Evolutionary conservation across 176 grass and related monocot genomes (phyloP), one percentile per base, ranked within the genome.

Genomic region (Carex littledalei): DNA sequence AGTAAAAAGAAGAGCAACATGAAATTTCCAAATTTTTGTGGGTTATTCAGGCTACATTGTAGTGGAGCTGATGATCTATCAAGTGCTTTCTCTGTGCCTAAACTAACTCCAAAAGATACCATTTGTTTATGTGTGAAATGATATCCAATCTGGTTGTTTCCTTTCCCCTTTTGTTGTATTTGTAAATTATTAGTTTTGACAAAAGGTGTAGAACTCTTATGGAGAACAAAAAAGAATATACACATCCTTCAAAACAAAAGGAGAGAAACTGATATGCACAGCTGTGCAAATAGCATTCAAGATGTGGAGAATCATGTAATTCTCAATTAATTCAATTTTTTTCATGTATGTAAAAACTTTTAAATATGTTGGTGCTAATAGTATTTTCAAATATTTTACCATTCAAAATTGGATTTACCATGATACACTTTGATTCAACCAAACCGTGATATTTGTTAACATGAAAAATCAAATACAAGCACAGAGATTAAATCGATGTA

Each of bases 41-140:
- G 91, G 4, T 47, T 93, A 8, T 86, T 84, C 45, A 91, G 87
- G 67, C 87, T 96, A 39, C 26, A 90, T 79, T 63, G 68, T 49
- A 89, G 94, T 88, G 88, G 60, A 57, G 81, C 68, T 94, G 89
- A 68, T 89, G 83, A 57, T 14, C n/a, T 49, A 32, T 49, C 60
- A 32, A 82, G 6, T 13, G 37, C 26, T 14, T 32, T 20, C 2
- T 63, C 24, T 78, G 52, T 78, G 2, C 50, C 74, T 35, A 78
- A 78, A 78, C 74, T 56, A 56, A 78, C 52, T 18, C 81, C n/a
- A 37, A 72, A 70, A 87, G 67, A 80, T 35, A 6, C 29, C 60
- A 43, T 35, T 84, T 63, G 63, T 39, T 53, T 83, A 78, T 71
- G 62, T 88, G 72, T 43, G 29, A 15, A 58, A 79, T 82, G 84